phyloP scores from a whole-genome alignment of 495 filamentous ascomycete species.

The Oidiodendron maius region DNA sequence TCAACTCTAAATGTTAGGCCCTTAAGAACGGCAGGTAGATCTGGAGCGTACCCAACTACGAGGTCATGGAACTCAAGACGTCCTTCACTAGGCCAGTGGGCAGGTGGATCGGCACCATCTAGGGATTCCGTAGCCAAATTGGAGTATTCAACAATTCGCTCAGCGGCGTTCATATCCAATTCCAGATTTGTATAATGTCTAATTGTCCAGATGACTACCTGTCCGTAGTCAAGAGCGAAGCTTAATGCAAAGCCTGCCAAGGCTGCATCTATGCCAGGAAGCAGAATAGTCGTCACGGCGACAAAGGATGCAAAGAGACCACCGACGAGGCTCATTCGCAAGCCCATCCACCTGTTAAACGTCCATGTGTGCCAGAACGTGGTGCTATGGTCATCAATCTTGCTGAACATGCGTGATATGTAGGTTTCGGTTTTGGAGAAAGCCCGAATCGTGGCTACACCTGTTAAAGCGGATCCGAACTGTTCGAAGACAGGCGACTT shows the following conservation, averaged over 20 bases:
- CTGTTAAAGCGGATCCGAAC: slow-evolving; percentile 63
- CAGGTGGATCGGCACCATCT: slow-evolving; percentile 54
- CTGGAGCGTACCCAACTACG: slow-evolving; percentile 68
- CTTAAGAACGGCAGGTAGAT: slow-evolving; percentile 71
- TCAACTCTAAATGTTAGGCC: slow-evolving; percentile 66
- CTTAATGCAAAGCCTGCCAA: slow-evolving; percentile 74
- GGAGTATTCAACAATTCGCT: slow-evolving; percentile 78
- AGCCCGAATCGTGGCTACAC: slow-evolving; percentile 69
- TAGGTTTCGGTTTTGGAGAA: slow-evolving; percentile 61
- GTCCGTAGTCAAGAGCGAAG: slow-evolving; percentile 53
- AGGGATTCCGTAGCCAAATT: slow-evolving; percentile 64
- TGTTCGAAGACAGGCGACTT: slow-evolving; percentile 76
- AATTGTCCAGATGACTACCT: slow-evolving; percentile 51
- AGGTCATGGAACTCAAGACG: slow-evolving; percentile 67
- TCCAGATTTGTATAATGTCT: slow-evolving; percentile 54
- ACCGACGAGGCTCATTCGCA: slow-evolving; percentile 64
- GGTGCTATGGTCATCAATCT: slow-evolving; percentile 58
- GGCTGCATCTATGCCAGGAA: slow-evolving; percentile 60
- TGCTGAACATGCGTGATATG: slow-evolving; percentile 56
- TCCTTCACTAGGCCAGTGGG: slow-evolving; percentile 76
- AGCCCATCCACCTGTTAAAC: slow-evolving; percentile 69
- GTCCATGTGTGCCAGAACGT: slow-evolving; percentile 64
- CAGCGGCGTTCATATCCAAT: slow-evolving; percentile 78
- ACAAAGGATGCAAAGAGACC: slow-evolving; percentile 63
- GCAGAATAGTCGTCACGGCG: slow-evolving; percentile 55